Evolutionary conservation across 352 stramenopile genomes (phyloP).

Genomic region (Aphanomyces cochlioides): DNA sequence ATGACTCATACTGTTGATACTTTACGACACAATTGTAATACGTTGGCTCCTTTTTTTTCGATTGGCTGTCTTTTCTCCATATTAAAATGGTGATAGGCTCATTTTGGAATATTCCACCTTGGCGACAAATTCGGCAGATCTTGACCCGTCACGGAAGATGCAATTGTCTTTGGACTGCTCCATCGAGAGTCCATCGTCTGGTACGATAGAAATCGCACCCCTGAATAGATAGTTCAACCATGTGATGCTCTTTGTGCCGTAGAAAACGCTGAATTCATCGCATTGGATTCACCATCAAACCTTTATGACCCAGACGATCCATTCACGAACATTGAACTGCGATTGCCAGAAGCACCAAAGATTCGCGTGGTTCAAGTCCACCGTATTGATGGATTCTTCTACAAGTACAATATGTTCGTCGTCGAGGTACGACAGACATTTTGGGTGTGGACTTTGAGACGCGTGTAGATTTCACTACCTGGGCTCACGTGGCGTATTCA

Average conservation of each 20-base stretch:
- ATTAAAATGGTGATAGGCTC: too few relatives aligned
- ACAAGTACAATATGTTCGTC: conserved; percentile 26
- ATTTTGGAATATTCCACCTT: too few relatives aligned
- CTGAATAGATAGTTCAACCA: too few relatives aligned
- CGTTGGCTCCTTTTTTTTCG: too few relatives aligned
- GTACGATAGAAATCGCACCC: too few relatives aligned
- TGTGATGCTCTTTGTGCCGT: not conserved
- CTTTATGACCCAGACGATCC: not conserved
- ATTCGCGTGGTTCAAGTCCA: conserved; percentile 20
- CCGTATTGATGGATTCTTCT: conserved; percentile 12
- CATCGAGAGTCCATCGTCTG: too few relatives aligned
- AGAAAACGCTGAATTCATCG: not conserved
- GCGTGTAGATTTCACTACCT: not conserved
- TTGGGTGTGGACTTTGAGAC: not conserved
- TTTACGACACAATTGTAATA: too few relatives aligned
- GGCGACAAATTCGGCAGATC: too few relatives aligned
- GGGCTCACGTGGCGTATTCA: conserved; percentile 23
- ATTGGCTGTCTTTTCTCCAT: too few relatives aligned
- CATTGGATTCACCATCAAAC: not conserved
- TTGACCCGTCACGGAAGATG: too few relatives aligned
- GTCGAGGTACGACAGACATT: conserved; percentile 16
- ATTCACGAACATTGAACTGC: not conserved
- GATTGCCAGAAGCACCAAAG: not conserved
- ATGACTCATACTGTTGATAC: too few relatives aligned
- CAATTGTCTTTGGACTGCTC: too few relatives aligned